Evolutionary conservation across 2,329 filamentous ascomycete genomes (phyloP), one percentile per base, ranked within the genome.

Genomic region (Fusarium sp.): DNA sequence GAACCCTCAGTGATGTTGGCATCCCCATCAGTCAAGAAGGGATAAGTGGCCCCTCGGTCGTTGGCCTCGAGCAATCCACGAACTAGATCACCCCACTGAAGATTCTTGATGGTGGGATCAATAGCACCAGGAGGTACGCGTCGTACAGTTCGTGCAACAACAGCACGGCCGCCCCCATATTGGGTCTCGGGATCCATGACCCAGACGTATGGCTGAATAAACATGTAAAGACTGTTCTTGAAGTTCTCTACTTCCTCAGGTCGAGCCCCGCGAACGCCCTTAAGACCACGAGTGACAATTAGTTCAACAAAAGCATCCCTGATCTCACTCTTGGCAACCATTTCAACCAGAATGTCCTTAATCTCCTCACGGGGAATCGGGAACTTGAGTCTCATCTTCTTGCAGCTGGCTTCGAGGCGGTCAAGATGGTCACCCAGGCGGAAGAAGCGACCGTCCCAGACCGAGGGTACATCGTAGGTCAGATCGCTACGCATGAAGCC

Each of bases 371-470:
- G 73, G 0, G 81, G 75, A 0, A 84, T 51, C 0, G 83, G 83
- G 2, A 84, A 64, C 25, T 72, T 70, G 3, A 85, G 74, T 1
- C 83, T 79, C 48, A 85, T 73, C 72, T 85, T 85, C 11, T 60
- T 65, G 65, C 82, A 84, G 69, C 78, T 82, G 0, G 66, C 66
- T n/a, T 81, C 77, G 1, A 85, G 73, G 8, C 83, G 80, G 20
- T 72, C 68, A 3, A 85, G 66, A 61, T 85, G 84, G 54, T 85
- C 82, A 41, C 84, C 81, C 0, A 85, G 79, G 1, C 83, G 83
- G 74, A 85, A 85, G 69, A 83, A 83, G 3, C 80, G 81, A 0
- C 83, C 82, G 46, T 85, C 81, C 84, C 84, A 85, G 25, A 85
- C 81, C 0, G 82, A 72, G 1, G 83, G 82, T 0, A 85, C 84